A percentile compares a stretch with the other conserved stretches of the same genome.
Conservation (phyloP, 441 rosid species). For the Populus trichocarpa region DNA sequence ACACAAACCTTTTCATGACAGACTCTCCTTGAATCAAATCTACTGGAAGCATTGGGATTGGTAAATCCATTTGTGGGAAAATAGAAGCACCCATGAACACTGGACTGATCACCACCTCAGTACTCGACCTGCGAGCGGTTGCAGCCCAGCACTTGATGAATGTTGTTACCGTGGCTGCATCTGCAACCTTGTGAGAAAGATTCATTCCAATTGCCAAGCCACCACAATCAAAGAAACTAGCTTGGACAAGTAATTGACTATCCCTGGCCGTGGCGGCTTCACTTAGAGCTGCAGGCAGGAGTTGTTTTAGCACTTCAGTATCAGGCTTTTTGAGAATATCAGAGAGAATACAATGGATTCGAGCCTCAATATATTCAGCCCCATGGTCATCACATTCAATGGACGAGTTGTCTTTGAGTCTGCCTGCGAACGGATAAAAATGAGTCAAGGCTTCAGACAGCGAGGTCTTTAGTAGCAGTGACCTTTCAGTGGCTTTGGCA, state of each 20-base stretch:
- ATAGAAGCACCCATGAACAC: slow-evolving; percentile 13
- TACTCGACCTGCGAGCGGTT: not conserved
- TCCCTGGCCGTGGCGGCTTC: slow-evolving; percentile 24
- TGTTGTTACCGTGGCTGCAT: slow-evolving; percentile 11
- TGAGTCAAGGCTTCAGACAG: slow-evolving; percentile 24
- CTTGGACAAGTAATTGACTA: slow-evolving; percentile 24
- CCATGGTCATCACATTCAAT: slow-evolving; percentile 46
- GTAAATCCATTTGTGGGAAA: slow-evolving; percentile 15
- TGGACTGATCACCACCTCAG: not conserved
- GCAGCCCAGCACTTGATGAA: slow-evolving; percentile 19
- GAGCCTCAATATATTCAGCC: slow-evolving; percentile 37
- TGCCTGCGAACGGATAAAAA: slow-evolving; percentile 40
- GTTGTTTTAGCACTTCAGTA: slow-evolving; percentile 15
- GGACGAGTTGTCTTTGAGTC: slow-evolving; percentile 28
- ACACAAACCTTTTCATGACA: slow-evolving; percentile 26
- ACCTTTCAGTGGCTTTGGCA: not conserved
- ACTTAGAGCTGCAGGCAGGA: slow-evolving; percentile 29
- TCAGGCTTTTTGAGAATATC: slow-evolving; percentile 27
- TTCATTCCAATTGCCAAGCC: slow-evolving; percentile 30
- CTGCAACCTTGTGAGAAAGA: slow-evolving; percentile 25
- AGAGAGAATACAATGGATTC: slow-evolving; percentile 27
- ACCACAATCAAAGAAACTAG: slow-evolving; percentile 28
- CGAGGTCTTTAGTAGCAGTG: slow-evolving; percentile 21
- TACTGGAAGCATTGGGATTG: not conserved
- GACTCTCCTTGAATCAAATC: slow-evolving; percentile 8